Conservation (phyloP, 306 rosid species). For the Trifolium subterraneum region DNA sequence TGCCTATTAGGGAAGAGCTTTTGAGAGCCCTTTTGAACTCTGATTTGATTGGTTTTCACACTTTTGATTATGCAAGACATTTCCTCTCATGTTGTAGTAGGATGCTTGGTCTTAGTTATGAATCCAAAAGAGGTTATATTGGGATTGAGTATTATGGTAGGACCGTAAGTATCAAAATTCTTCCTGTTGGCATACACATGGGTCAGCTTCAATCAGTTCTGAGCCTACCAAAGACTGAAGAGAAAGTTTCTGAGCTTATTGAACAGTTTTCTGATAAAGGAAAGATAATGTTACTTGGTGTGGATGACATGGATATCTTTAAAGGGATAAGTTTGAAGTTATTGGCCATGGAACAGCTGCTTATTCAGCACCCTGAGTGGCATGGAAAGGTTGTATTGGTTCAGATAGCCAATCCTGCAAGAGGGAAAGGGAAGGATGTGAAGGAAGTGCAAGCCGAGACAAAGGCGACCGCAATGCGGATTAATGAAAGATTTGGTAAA, state of each 20-base stretch:
- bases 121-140: constrained; percentile 82
- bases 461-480: constrained; percentile 58
- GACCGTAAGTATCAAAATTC: constrained; percentile 82
- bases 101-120: constrained; percentile 79
- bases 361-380: constrained; percentile 70
- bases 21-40: constrained; percentile 77
- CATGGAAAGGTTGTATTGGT: constrained; percentile 74
- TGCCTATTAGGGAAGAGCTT: constrained; percentile 83
- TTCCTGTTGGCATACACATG: constrained; percentile 87
- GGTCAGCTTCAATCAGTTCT: constrained; percentile 81
- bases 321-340: constrained; percentile 86
- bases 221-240: constrained; percentile 61
- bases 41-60: constrained; percentile 85
- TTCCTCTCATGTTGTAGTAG: constrained; percentile 86
- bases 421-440: constrained; percentile 80
- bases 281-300: constrained; percentile 58
- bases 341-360: constrained; percentile 88
- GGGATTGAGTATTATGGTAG: constrained; percentile 89
- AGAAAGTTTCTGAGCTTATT: constrained; percentile 48
- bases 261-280: constrained; percentile 51
- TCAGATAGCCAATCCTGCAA: constrained; percentile 87
- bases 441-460: constrained; percentile 76
- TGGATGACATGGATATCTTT: constrained; percentile 90
- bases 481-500: constrained; percentile 66
- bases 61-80: constrained; percentile 87